Base-by-base conservation (phyloP, 192 early-diverging fungal genomes). In the Irineochytrium annulatum region DNA sequence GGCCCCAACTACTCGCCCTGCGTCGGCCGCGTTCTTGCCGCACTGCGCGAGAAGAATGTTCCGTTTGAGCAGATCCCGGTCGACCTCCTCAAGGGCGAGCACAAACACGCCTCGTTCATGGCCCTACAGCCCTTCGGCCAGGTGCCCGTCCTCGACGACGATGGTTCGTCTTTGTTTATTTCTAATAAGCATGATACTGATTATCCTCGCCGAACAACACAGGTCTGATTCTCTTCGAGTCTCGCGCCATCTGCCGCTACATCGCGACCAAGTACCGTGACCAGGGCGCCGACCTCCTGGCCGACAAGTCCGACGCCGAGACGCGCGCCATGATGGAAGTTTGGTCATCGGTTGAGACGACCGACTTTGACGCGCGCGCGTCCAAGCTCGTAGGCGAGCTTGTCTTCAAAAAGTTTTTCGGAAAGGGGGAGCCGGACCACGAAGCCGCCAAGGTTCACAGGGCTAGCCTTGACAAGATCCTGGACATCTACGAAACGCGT, bases 101-200 rank as follows among this genome's bases (percentile, higher is more conserved):
- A 74, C 27, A 77, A 77, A 43, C 29, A 45, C 1, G 59, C 68
- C 6, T 64, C 70, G 28, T 69, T 60, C 44, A 6, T 72, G 13
- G 52, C 28, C 0, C 60, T 62, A 30, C 68, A 75, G 45, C 75
- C 75, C 16, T 77, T 77, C 44, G 75, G 75, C 43, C 45, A 67
- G 45, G 59, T 77, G 22, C 75, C 75, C n/a, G 64, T 71, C 20
- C 62, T 77, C 30, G 55, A 60, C 20, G 69, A 77, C 31, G n/a
- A n/a, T n/a, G n/a, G n/a, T n/a, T n/a, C n/a, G n/a, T n/a, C n/a
- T n/a, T n/a, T n/a, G n/a, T n/a, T n/a, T n/a, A n/a, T n/a, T n/a
- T n/a, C n/a, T n/a, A n/a, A n/a, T n/a, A n/a, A n/a, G n/a, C n/a
- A n/a, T n/a, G n/a, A n/a, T n/a, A n/a, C n/a, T n/a, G n/a, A n/a